Conservation (phyloP, 2,329 filamentous ascomycete genomes). For the Epichloe scottii region DNA sequence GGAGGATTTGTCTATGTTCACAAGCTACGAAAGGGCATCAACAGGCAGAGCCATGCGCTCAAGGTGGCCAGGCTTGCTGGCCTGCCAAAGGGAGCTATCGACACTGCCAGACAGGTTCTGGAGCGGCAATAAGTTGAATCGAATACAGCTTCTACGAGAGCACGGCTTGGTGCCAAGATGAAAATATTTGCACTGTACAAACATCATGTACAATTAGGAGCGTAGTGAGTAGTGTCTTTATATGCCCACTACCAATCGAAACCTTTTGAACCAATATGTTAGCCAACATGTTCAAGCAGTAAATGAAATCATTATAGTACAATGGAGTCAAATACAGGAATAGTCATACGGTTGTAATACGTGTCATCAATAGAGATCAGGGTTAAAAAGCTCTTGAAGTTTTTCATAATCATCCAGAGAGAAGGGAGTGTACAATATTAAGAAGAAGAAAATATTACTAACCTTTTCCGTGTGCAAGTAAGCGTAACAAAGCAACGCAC, state of each 20-base stretch:
- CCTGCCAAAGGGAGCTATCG: slow-evolving; percentile 59
- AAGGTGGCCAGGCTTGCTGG: slow-evolving; percentile 89
- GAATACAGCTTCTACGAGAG: slow-evolving; percentile 1
- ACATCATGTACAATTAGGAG: background rate
- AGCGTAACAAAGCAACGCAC: background rate
- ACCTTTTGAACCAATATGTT: slow-evolving; percentile 13
- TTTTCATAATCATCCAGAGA: slow-evolving; percentile 41
- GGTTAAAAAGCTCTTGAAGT: slow-evolving; percentile 57
- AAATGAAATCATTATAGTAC: slow-evolving; percentile 6
- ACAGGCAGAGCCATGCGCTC: slow-evolving; percentile 76
- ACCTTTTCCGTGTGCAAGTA: slow-evolving; percentile 23
- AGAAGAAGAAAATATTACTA: slow-evolving; percentile 21
- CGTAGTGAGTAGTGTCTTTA: background rate
- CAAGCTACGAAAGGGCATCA: slow-evolving; percentile 67
- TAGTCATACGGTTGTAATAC: slow-evolving; percentile 48
- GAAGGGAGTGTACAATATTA: slow-evolving; percentile 4
- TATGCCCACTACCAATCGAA: background rate
- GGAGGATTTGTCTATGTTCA: slow-evolving; percentile 80
- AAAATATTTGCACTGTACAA: background rate
- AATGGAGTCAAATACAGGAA: slow-evolving; percentile 13
- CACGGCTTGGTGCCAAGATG: background rate
- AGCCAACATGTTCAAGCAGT: slow-evolving; percentile 25
- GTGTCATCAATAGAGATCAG: slow-evolving; percentile 48
- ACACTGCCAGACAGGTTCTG: slow-evolving; percentile 51
- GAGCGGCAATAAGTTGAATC: slow-evolving; percentile 2